These are phyloP conservation scores for Cutaneotrichosporon spelunceum DNA, from an alignment of 1,284 basidiomycete genomes.

Conservation along the genomic window DNA sequence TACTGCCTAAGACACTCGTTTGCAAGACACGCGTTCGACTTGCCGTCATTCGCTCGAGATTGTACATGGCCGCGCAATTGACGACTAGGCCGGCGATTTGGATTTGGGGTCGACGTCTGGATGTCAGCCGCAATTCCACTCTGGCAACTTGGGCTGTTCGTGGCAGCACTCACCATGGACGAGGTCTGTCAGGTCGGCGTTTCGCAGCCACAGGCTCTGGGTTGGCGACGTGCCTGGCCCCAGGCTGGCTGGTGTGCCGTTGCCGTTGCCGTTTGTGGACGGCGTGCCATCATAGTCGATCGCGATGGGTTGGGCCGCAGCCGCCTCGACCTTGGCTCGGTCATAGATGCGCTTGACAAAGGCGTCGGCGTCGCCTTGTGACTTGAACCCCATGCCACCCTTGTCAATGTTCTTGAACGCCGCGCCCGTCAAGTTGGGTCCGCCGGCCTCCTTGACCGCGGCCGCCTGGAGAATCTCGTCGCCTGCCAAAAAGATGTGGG, in stretches of 20 bases:
- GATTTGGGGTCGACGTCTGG: constrained; percentile 4
- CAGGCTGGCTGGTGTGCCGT: background rate
- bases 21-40: background rate
- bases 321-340: background rate
- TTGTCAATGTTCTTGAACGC: constrained; percentile 7
- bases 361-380: constrained; percentile 1
- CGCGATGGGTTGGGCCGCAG: background rate
- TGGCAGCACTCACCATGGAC: background rate
- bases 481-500: constrained; percentile 19
- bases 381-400: background rate
- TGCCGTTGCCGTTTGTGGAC: background rate
- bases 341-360: background rate
- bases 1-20: background rate
- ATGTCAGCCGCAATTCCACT: background rate
- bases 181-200: background rate
- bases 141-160: background rate
- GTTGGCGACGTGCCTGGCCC: constrained; percentile 3
- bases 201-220: constrained; percentile 2
- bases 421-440: constrained; percentile 15
- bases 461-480: constrained; percentile 17
- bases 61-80: background rate
- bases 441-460: constrained; percentile 22
- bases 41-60: background rate
- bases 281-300: background rate
- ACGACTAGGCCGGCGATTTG: background rate